phyloP scores from a whole-genome alignment of 2,329 filamentous ascomycete species.

The Penicillium rolfsii region DNA sequence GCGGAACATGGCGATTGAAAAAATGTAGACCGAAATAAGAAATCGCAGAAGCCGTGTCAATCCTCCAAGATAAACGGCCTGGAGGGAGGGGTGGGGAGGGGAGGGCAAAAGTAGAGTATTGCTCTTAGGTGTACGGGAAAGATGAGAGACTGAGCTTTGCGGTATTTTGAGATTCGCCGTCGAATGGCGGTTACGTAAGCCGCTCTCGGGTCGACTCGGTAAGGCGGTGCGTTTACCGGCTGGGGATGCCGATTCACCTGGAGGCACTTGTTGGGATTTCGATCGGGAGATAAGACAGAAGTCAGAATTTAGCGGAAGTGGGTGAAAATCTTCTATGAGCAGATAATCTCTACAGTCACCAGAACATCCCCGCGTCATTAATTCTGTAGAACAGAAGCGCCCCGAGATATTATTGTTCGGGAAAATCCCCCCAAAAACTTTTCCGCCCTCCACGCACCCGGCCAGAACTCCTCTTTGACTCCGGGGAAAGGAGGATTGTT shows the following conservation, averaged over 20 bases:
- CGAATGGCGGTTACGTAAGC: constrained; percentile 23
- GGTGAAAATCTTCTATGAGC: background rate
- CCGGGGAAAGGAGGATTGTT: constrained; percentile 10
- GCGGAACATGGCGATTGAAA: constrained; percentile 54
- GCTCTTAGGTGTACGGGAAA: constrained; percentile 26
- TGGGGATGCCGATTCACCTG: constrained; percentile 19
- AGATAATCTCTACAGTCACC: background rate
- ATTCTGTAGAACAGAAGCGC: background rate
- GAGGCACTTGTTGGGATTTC: constrained; percentile 6
- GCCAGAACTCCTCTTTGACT: constrained; percentile 15
- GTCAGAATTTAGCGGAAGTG: background rate
- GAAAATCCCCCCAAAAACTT: constrained; percentile 17
- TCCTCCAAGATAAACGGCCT: constrained; percentile 32
- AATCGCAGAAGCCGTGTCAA: constrained; percentile 36
- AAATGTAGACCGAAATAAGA: constrained; percentile 28
- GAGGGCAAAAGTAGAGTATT: constrained; percentile 13
- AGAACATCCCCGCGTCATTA: background rate
- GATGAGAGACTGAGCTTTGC: constrained; percentile 32
- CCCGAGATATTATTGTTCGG: background rate
- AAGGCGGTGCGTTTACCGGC: constrained; percentile 19
- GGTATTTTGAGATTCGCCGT: constrained; percentile 29
- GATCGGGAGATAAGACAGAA: background rate
- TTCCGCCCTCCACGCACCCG: constrained; percentile 22
- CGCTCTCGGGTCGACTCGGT: constrained; percentile 27
- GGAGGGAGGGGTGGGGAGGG: constrained; percentile 28